phyloP scores from a whole-genome alignment of 2,329 filamentous ascomycete genomes.

The Endoconidiophora laricicola region DNA sequence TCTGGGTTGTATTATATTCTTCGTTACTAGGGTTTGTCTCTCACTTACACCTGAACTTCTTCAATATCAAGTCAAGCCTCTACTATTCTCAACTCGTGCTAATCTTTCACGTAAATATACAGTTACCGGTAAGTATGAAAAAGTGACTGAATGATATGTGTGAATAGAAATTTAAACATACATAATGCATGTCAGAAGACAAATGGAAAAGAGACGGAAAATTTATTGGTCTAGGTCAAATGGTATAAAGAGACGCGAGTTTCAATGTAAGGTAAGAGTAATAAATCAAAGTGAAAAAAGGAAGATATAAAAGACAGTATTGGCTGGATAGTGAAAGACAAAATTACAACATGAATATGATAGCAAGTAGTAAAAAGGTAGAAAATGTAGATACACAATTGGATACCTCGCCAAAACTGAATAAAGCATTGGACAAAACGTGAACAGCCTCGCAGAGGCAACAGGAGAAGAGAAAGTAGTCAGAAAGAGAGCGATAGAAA shows the following conservation, averaged over 20 bases:
- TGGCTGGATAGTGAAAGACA: background rate
- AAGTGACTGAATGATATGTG: no score
- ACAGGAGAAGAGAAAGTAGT: background rate
- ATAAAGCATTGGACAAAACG: background rate
- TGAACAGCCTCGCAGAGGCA: background rate
- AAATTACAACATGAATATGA: background rate
- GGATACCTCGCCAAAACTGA: no score
- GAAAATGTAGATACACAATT: no score
- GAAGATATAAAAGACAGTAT: background rate
- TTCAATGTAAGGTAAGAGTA: no score
- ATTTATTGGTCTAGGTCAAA: no score
- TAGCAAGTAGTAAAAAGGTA: background rate
- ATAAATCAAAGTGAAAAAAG: background rate
- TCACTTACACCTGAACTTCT: conserved; percentile 14
- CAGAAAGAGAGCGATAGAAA: background rate
- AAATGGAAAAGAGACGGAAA: no score
- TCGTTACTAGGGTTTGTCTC: conserved; percentile 18
- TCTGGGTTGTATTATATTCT: no score
- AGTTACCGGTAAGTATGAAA: no score
- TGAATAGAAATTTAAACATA: no score
- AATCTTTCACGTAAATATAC: background rate
- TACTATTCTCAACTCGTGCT: background rate
- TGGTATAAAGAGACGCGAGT: no score
- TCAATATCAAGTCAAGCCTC: background rate
- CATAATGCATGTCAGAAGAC: no score